Base-by-base conservation (phyloP, 2,329 filamentous ascomycete genomes). In the Sphaerulina musiva region DNA sequence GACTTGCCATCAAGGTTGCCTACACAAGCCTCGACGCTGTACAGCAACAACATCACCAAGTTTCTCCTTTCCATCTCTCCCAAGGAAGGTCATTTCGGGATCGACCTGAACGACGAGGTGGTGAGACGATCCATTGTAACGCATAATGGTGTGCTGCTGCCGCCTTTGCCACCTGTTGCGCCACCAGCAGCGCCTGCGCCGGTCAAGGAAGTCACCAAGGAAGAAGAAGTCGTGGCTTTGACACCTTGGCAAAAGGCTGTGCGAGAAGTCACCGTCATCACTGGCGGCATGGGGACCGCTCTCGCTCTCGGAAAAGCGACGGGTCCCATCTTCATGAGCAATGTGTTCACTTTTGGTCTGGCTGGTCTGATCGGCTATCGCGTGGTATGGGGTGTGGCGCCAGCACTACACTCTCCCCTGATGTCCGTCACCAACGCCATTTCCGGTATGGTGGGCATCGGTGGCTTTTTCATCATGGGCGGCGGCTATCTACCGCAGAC, bases 391-490 rank as follows among this genome's bases (percentile, higher is more conserved):
- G 89, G 89, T 50, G 89, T 95, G 10, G 75, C 78, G 0, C 89
- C 89, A 6, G 88, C 89, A 36, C 77, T 95, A 4, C 90, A 95
- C 69, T 92, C 87, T 1, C 90, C 89, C 1, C 74, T 95, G 4
- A 95, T 95, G 90, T 91, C 86, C 62, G 89, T 95, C 36, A 95
- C 90, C 6, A 95, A 95, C 68, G 90, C 90, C 29, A 95, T 95
- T 63, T 93, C 88, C 32, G 89, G 86, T 71, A 74, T 95, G 86
- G 90, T 95, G 31, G 90, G 89, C 54, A 79, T 95, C 57, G 90
- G 89, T 53, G 89, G 90, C 10, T 78, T 95, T 60, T 95, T 95
- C 73, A 84, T 95, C 51, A 85, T 95, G 58, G 90, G 89, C 10
- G 89, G 89, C 31, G 89, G 89, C 23, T 86, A 84, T 65, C 60